Evolutionary conservation across 2,329 filamentous ascomycete species (phyloP).

Genomic region (Penicillium sp.): DNA sequence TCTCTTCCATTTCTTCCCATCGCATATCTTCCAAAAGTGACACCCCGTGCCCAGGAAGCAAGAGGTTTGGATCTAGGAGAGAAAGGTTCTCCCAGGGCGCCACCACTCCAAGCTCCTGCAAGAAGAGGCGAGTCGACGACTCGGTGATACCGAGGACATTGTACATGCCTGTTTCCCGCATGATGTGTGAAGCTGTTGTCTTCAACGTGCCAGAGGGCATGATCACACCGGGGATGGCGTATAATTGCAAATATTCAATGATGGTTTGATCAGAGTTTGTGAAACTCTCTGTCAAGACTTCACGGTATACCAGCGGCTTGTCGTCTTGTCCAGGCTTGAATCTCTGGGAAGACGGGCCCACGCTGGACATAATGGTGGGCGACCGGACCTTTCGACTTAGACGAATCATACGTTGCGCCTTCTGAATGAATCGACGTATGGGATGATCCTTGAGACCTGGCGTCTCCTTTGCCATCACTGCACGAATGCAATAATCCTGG

Average conservation of each 20-base stretch:
- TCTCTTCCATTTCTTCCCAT: slow-evolving; percentile 31
- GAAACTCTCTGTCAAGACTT: slow-evolving; percentile 44
- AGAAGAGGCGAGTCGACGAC: slow-evolving; percentile 48
- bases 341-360: slow-evolving; percentile 42
- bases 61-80: slow-evolving; percentile 52
- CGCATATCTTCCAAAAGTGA: slow-evolving; percentile 31
- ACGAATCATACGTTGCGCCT: slow-evolving; percentile 43
- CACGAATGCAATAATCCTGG: slow-evolving; percentile 34
- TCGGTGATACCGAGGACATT: slow-evolving; percentile 38
- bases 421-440: slow-evolving; percentile 44
- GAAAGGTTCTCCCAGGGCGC: slow-evolving; percentile 56
- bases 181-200: slow-evolving; percentile 54
- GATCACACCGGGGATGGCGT: slow-evolving; percentile 44
- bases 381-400: slow-evolving; percentile 43
- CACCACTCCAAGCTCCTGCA: slow-evolving; percentile 62
- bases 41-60: slow-evolving; percentile 49
- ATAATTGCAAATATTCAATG: slow-evolving; percentile 56
- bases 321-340: slow-evolving; percentile 27
- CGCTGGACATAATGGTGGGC: slow-evolving; percentile 42
- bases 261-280: slow-evolving; percentile 51
- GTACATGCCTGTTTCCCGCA: slow-evolving; percentile 58
- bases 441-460: slow-evolving; percentile 35
- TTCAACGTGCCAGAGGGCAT: slow-evolving; percentile 42
- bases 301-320: slow-evolving; percentile 30
- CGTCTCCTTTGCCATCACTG: slow-evolving; percentile 27